Evolutionary conservation across 2,329 filamentous ascomycete genomes (phyloP).

Genomic region (Trichoderma sp.): DNA sequence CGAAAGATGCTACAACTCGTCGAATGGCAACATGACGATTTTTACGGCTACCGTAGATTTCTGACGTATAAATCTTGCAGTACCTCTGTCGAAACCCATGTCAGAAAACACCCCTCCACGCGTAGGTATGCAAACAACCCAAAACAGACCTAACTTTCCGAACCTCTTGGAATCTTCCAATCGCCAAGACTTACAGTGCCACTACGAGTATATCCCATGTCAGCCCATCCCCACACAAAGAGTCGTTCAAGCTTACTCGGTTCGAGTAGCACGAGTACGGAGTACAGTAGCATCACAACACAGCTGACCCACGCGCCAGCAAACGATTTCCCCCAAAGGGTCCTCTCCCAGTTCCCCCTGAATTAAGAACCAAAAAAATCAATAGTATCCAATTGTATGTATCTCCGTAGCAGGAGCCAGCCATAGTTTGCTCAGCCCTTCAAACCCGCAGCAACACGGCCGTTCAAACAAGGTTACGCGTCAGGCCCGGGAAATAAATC

Average conservation of each 20-base stretch:
- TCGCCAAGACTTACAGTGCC: background rate
- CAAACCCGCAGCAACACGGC: background rate
- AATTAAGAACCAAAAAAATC: background rate
- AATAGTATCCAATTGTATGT: background rate
- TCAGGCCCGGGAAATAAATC: background rate
- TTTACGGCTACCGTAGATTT: too few relatives aligned
- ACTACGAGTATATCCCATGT: background rate
- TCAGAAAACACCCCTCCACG: too few relatives aligned
- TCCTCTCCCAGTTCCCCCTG: background rate
- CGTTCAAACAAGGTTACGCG: background rate
- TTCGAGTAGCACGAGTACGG: background rate
- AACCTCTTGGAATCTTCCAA: background rate
- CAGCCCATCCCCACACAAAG: slow-evolving; percentile 7
- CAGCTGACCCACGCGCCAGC: background rate
- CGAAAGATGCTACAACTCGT: too few relatives aligned
- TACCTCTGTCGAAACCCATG: too few relatives aligned
- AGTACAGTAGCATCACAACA: background rate
- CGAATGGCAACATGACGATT: too few relatives aligned
- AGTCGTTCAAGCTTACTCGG: background rate
- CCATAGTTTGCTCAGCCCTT: background rate
- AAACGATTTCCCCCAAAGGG: background rate
- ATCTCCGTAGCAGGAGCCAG: background rate
- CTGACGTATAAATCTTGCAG: too few relatives aligned
- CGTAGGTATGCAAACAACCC: background rate
- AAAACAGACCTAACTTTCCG: background rate